Percentiles rank a stretch among this genome's conserved stretches.
phyloP scores from a whole-genome alignment of 805 yeast genomes.

The Isabelozyma heimii region DNA sequence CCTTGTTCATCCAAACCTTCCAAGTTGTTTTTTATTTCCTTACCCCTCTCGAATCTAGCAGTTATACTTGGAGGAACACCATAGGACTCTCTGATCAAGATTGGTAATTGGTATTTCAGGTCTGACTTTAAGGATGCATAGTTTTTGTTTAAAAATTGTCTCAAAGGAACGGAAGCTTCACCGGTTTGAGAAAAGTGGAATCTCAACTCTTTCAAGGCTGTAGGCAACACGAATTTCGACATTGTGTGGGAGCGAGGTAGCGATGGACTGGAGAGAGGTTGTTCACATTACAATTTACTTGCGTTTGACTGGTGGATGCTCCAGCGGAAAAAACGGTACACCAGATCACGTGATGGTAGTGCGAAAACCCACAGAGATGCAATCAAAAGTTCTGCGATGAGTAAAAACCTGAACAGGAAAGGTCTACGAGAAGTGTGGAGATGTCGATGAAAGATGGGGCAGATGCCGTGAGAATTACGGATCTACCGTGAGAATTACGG shows the following conservation, averaged over 20 bases:
- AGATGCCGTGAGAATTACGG: no score
- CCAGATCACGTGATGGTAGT: neutral
- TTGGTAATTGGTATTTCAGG: constrained; percentile 63
- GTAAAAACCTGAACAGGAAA: no score
- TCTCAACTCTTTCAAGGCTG: constrained; percentile 72
- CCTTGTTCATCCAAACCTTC: constrained; percentile 48
- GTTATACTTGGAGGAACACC: constrained; percentile 73
- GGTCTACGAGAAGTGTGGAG: no score
- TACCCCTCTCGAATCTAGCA: constrained; percentile 65
- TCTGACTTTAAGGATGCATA: constrained; percentile 62
- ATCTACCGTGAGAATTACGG: no score
- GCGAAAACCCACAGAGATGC: neutral
- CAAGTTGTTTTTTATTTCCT: constrained; percentile 47
- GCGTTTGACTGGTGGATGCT: constrained; percentile 7
- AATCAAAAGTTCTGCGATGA: no score
- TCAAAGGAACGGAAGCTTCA: constrained; percentile 63
- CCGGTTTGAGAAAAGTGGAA: constrained; percentile 81
- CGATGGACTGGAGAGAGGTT: neutral
- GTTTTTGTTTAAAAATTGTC: constrained; percentile 59
- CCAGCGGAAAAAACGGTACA: neutral
- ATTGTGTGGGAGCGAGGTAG: constrained; percentile 13
- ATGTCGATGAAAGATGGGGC: no score
- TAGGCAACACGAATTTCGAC: constrained; percentile 46
- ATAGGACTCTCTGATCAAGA: constrained; percentile 73
- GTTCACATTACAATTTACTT: constrained; percentile 1